These are phyloP conservation scores for Phialophora tarda DNA, from an alignment of 2,329 filamentous ascomycete species.

Conservation along the genomic window DNA sequence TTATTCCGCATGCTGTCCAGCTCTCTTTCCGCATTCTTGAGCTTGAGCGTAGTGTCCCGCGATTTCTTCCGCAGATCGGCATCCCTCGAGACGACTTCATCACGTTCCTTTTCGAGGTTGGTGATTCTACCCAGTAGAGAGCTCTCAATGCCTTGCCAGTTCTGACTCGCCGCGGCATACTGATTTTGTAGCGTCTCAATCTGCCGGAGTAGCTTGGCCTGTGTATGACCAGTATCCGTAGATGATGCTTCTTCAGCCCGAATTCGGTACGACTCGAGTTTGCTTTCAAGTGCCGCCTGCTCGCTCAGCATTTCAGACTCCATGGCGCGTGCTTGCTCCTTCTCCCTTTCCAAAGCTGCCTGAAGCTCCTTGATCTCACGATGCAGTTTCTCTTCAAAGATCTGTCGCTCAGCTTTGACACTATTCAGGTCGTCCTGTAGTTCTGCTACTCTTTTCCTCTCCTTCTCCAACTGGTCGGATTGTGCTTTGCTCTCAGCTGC, in stretches of 20 bases:
- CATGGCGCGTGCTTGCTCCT: conserved; percentile 69
- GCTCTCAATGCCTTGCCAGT: conserved; percentile 95
- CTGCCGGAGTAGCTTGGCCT: conserved; percentile 88
- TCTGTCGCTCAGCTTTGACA: conserved; percentile 74
- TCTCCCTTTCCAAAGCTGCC: conserved; percentile 73
- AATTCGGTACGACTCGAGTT: conserved; percentile 83
- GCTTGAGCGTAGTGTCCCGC: conserved; percentile 75
- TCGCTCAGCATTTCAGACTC: conserved; percentile 85
- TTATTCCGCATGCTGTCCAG: conserved; percentile 67
- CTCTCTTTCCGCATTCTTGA: conserved; percentile 78
- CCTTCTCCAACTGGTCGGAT: conserved; percentile 70
- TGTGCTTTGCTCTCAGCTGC: conserved; percentile 69
- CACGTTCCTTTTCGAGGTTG: conserved; percentile 84
- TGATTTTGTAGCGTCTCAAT: conserved; percentile 95
- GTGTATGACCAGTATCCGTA: conserved; percentile 77
- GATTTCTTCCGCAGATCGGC: conserved; percentile 87
- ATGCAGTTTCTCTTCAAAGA: conserved; percentile 72
- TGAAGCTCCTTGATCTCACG: conserved; percentile 73
- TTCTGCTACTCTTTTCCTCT: conserved; percentile 62
- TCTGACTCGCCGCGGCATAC: conserved; percentile 90
- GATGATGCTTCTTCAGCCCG: conserved; percentile 89
- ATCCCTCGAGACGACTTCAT: conserved; percentile 82
- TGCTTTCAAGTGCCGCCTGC: conserved; percentile 76
- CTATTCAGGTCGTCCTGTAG: conserved; percentile 70
- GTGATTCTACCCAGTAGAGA: conserved; percentile 78